Evolutionary conservation across 2,329 filamentous ascomycete genomes (phyloP).

Genomic region (Penicillium olsonii): DNA sequence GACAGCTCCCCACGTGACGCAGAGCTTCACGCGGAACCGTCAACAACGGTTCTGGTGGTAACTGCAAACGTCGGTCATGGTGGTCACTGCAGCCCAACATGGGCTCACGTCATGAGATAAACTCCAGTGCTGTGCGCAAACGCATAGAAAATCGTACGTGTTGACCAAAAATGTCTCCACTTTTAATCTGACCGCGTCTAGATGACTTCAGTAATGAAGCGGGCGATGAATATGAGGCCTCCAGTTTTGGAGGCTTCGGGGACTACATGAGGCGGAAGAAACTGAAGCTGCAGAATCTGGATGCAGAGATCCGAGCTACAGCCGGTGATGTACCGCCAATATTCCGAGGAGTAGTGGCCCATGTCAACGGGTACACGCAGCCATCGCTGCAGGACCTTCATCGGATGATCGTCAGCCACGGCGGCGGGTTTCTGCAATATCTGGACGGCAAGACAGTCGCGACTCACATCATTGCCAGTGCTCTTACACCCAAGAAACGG

Average conservation of each 20-base stretch:
- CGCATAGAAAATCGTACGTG: conserved; percentile 60
- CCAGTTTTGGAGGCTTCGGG: conserved; percentile 81
- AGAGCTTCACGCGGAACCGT: conserved; percentile 8
- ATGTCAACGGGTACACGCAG: conserved; percentile 95
- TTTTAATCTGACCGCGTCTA: conserved; percentile 25
- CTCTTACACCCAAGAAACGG: conserved; percentile 86
- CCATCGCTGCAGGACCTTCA: conserved; percentile 89
- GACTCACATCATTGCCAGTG: conserved; percentile 92
- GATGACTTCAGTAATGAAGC: conserved; percentile 76
- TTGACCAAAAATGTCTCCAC: background rate
- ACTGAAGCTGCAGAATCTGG: conserved; percentile 93
- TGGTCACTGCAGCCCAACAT: conserved; percentile 43
- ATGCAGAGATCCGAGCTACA: conserved; percentile 73
- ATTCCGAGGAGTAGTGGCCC: conserved; percentile 86
- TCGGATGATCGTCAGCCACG: conserved; percentile 82
- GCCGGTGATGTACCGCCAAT: conserved; percentile 74
- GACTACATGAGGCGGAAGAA: conserved; percentile 97
- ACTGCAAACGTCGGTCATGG: conserved; percentile 18
- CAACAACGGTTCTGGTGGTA: background rate
- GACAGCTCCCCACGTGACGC: conserved; percentile 18
- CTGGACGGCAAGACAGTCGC: conserved; percentile 91
- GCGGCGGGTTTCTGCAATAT: conserved; percentile 94
- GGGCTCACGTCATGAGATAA: conserved; percentile 64
- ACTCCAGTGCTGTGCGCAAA: conserved; percentile 62
- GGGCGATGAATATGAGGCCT: conserved; percentile 88